A percentile compares a stretch with the other conserved stretches of the same genome.
Conservation (phyloP, 331 rosid species). For the Dryas integrifolia region DNA sequence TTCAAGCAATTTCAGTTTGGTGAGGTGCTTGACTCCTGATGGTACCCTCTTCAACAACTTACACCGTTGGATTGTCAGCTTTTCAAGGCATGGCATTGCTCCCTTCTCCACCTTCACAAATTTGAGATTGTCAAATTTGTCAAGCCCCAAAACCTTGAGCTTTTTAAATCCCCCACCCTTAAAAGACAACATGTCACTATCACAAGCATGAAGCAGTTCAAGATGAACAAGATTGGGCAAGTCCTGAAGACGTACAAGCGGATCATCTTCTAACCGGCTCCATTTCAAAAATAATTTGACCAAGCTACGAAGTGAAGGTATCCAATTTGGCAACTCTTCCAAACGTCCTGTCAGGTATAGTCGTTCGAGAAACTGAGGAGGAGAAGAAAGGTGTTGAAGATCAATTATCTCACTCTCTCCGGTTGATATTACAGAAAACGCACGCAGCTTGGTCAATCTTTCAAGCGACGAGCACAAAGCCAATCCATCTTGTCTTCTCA, state of each 20-base stretch:
- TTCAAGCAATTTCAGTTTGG: slow-evolving; percentile 41
- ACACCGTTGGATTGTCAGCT: slow-evolving; percentile 47
- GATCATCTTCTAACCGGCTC: slow-evolving; percentile 49
- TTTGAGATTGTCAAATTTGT: slow-evolving; percentile 45
- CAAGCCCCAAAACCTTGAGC: slow-evolving; percentile 55
- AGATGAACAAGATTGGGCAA: slow-evolving; percentile 60
- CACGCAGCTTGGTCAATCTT: slow-evolving; percentile 39
- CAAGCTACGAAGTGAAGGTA: slow-evolving; percentile 43
- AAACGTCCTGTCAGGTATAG: slow-evolving; percentile 52
- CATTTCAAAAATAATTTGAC: slow-evolving; percentile 47
- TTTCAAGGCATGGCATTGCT: slow-evolving; percentile 57
- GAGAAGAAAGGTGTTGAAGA: slow-evolving; percentile 45
- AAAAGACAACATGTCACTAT: slow-evolving; percentile 43
- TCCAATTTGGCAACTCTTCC: slow-evolving; percentile 50
- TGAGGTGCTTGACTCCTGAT: slow-evolving; percentile 44
- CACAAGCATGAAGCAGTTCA: slow-evolving; percentile 46
- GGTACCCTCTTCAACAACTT: slow-evolving; percentile 40
- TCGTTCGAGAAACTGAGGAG: slow-evolving; percentile 53
- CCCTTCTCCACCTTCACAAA: slow-evolving; percentile 40
- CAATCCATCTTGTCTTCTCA: slow-evolving; percentile 42
- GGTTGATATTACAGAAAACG: slow-evolving; percentile 41
- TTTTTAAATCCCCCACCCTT: slow-evolving; percentile 34
- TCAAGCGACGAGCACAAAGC: slow-evolving; percentile 50
- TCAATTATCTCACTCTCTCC: slow-evolving; percentile 43
- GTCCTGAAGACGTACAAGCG: slow-evolving; percentile 41